Conservation (phyloP, 2,329 filamentous ascomycete genomes). For the Aspergillus neotritici region DNA sequence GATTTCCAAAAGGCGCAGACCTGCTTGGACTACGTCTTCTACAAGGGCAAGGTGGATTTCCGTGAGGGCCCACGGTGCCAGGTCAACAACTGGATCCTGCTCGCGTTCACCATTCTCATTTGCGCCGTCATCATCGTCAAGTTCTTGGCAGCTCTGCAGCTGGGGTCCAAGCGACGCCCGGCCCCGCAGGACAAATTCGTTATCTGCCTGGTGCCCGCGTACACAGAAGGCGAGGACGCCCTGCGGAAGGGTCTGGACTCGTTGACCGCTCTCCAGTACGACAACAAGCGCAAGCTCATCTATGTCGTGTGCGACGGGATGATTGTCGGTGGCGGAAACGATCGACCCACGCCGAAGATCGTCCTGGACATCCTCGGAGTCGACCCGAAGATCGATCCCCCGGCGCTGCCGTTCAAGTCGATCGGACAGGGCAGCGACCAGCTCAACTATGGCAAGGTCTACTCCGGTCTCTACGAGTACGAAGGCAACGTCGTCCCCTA, state of each 20-base stretch:
- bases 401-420: constrained; percentile 88
- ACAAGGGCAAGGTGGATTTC: constrained; percentile 79
- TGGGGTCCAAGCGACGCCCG: constrained; percentile 84
- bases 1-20: constrained; percentile 62
- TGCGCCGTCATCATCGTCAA: constrained; percentile 76
- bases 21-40: constrained; percentile 80
- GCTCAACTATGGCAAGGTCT: constrained; percentile 97
- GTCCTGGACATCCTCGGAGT: constrained; percentile 96
- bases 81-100: constrained; percentile 83
- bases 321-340: constrained; percentile 92
- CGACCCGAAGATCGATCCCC: constrained; percentile 92
- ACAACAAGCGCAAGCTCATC: constrained; percentile 97
- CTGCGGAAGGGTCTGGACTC: constrained; percentile 90
- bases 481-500: constrained; percentile 98
- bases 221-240: constrained; percentile 96
- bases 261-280: constrained; percentile 87
- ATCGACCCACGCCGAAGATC: constrained; percentile 94
- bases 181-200: constrained; percentile 96
- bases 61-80: constrained; percentile 68
- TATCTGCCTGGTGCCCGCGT: constrained; percentile 95
- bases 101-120: constrained; percentile 80
- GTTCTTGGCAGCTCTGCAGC: constrained; percentile 87
- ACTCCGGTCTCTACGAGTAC: constrained; percentile 94
- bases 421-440: constrained; percentile 84
- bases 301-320: constrained; percentile 96